Base-by-base conservation (phyloP, 352 stramenopile genomes). In the Pythium brassicae region DNA sequence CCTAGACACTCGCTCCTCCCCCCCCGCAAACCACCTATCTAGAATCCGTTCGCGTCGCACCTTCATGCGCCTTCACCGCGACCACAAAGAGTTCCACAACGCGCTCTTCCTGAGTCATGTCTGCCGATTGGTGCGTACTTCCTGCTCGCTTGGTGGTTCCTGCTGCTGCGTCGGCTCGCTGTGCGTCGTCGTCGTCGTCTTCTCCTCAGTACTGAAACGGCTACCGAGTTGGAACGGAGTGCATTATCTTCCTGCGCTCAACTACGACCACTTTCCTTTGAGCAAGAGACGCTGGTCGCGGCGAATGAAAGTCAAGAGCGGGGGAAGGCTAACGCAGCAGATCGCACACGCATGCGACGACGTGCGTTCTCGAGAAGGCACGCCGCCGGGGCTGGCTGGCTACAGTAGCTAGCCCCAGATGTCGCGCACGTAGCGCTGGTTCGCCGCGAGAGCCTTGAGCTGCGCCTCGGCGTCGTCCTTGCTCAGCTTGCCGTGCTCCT, bases 361-460 rank as follows among this genome's bases (percentile, higher is more conserved):
- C 6, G 5, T 10, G 17, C 39, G 39, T 23, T n/a, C n/a, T n/a
- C n/a, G n/a, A 37, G 53, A 60, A 54, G 46, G 19, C n/a, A 47
- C 45, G 27, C n/a, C 34, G n/a, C 57, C 35, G 26, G 35, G 53
- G 22, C 26, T 43, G 26, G 8, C n/a, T 4, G n/a, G n/a, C n/a
- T n/a, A n/a, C n/a, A n/a, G n/a, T 43, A 19, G 7, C 39, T 59
- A 69, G 62, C 61, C 90, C 89, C 89, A 97, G 47, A 97, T 94
- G 66, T 97, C 89, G 39, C 87, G 74, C 46, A 96, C 74, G 62
- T 97, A 97, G 42, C 89, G 85, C 49, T 90, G 74, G 35, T 77
- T 68, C n/a, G 71, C 58, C 5, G 83, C 71, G 12, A 97, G 65
- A 1, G 72, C 66, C 15, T 68, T 70, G 20, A 96, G 65, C 25